phyloP scores from a whole-genome alignment of 768 basidiomycete genomes.

The Trametes sanguinea region DNA sequence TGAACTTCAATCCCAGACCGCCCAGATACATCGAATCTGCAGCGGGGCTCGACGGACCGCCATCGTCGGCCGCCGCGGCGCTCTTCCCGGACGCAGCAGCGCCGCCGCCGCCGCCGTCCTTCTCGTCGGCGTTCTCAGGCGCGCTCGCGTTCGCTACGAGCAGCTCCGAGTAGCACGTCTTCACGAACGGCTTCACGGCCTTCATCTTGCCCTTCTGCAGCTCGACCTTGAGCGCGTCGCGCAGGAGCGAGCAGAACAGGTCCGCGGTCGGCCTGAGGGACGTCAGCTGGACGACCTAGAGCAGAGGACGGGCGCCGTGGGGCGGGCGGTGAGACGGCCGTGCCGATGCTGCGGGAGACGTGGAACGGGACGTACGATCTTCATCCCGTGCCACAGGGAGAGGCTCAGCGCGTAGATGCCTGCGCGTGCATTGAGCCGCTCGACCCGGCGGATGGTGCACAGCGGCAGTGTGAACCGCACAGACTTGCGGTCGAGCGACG shows the following conservation, averaged over 20 bases:
- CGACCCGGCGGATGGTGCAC: conserved; percentile 90
- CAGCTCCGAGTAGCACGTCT: conserved; percentile 94
- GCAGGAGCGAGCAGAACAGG: conserved; percentile 85
- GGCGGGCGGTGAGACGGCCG: too few species aligned
- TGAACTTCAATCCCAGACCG: conserved; percentile 79
- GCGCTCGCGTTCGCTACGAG: conserved; percentile 48
- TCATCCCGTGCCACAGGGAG: conserved; percentile 90
- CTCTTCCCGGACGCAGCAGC: conserved; percentile 45
- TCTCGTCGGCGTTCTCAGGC: conserved; percentile 60
- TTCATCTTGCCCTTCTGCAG: conserved; percentile 94
- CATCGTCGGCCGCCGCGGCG: conserved; percentile 50
- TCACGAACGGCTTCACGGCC: conserved; percentile 82
- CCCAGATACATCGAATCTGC: conserved; percentile 66
- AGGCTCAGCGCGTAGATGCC: conserved; percentile 96
- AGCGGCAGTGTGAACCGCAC: conserved; percentile 91
- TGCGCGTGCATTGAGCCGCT: conserved; percentile 88
- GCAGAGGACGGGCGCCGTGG: too few species aligned
- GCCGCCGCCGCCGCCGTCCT: conserved; percentile 50
- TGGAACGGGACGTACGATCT: conserved; percentile 59
- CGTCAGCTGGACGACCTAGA: conserved; percentile 87
- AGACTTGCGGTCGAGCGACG: conserved; percentile 89
- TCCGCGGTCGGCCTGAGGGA: conserved; percentile 92
- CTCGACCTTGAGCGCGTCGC: conserved; percentile 87
- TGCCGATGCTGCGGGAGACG: too few species aligned
- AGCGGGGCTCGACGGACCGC: conserved; percentile 33